Conservation (phyloP, 2,329 filamentous ascomycete species). For the Knufia fluminis region DNA sequence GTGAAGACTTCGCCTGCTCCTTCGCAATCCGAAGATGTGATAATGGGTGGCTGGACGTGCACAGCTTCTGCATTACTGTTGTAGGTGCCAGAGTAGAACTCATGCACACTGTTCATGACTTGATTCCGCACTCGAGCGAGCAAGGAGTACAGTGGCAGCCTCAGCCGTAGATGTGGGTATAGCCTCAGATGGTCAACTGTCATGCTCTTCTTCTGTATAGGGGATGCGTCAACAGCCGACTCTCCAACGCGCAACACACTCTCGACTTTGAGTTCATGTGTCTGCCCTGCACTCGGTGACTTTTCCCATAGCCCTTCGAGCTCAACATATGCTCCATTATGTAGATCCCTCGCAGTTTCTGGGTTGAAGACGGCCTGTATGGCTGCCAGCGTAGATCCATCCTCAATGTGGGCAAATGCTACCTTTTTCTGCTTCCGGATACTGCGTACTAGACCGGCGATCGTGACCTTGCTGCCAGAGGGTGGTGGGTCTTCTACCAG, state of each 20-base stretch:
- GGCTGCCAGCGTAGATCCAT: slow-evolving; percentile 71
- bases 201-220: slow-evolving; percentile 94
- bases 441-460: slow-evolving; percentile 20
- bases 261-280: slow-evolving; percentile 69
- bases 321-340: slow-evolving; percentile 70
- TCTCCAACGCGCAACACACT: slow-evolving; percentile 62
- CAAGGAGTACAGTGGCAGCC: slow-evolving; percentile 70
- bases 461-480: not conserved
- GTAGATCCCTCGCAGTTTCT: slow-evolving; percentile 66
- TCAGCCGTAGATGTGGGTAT: slow-evolving; percentile 75
- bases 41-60: slow-evolving; percentile 81
- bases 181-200: slow-evolving; percentile 79
- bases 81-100: slow-evolving; percentile 54
- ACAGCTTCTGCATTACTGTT: slow-evolving; percentile 56
- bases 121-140: slow-evolving; percentile 77
- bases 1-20: slow-evolving; percentile 91
- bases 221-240: slow-evolving; percentile 74
- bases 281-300: slow-evolving; percentile 56
- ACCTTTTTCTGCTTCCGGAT: slow-evolving; percentile 74
- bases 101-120: slow-evolving; percentile 60
- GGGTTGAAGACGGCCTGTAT: slow-evolving; percentile 74
- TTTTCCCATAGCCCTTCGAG: slow-evolving; percentile 68
- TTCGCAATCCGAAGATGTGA: slow-evolving; percentile 95
- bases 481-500: not conserved
- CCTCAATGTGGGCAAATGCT: slow-evolving; percentile 74